phyloP scores from a whole-genome alignment of 257 asterid genomes.

The Apocynum venetum region DNA sequence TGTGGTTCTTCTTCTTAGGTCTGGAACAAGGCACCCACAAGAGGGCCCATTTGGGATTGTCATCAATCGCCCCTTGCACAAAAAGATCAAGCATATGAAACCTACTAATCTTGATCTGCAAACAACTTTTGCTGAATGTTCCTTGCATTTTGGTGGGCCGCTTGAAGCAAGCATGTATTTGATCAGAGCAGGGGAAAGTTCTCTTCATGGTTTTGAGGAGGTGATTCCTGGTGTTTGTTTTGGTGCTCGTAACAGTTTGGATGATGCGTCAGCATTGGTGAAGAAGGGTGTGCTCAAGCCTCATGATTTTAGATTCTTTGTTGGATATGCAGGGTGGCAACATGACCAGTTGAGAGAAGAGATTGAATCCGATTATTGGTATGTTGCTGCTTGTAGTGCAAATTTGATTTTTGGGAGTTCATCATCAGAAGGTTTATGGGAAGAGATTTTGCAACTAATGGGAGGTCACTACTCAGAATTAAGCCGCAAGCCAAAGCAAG shows the following conservation, averaged over 20 bases:
- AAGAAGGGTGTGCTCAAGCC: constrained; percentile 62
- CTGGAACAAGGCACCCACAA: constrained; percentile 79
- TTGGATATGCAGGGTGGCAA: constrained; percentile 97
- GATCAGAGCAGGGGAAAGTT: constrained; percentile 50
- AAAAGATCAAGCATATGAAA: constrained; percentile 76
- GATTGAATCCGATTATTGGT: constrained; percentile 78
- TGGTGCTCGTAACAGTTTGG: constrained; percentile 80
- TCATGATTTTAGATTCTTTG: constrained; percentile 77
- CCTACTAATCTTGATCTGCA: constrained; percentile 67
- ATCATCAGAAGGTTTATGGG: constrained; percentile 72
- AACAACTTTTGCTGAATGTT: constrained; percentile 74
- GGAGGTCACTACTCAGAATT: constrained; percentile 89
- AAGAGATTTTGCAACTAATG: constrained; percentile 87
- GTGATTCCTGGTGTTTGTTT: constrained; percentile 72
- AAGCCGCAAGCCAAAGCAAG: constrained; percentile 96
- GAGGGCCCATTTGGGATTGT: constrained; percentile 91
- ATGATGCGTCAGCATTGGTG: constrained; percentile 65
- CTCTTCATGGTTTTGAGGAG: constrained; percentile 58
- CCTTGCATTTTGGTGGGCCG: constrained; percentile 93
- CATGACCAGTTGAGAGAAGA: constrained; percentile 79
- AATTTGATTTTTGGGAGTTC: constrained; percentile 54
- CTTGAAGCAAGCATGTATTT: constrained; percentile 88
- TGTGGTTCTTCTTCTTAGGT: constrained; percentile 80
- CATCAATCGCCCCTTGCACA: constrained; percentile 75
- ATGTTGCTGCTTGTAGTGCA: constrained; percentile 84